Percentiles rank a stretch among this genome's conserved stretches.
Evolutionary conservation across 2,329 filamentous ascomycete species (phyloP).

Genomic region (Xylaria sp.): DNA sequence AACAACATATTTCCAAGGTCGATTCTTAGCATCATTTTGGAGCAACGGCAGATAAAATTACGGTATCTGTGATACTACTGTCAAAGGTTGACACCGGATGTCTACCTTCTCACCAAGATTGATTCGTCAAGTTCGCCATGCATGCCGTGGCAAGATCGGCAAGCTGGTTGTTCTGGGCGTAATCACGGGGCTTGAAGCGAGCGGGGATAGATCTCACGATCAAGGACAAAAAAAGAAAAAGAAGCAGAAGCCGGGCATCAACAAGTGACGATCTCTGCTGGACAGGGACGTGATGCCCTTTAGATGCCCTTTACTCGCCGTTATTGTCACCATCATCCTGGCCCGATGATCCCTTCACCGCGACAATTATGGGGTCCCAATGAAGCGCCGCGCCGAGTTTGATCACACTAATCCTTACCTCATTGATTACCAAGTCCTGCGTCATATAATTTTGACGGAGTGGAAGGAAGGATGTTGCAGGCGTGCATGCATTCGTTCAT

Average conservation of each 20-base stretch:
- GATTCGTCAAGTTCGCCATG: constrained; percentile 37
- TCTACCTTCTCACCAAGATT: constrained; percentile 42
- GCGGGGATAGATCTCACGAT: constrained; percentile 47
- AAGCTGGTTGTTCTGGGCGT: constrained; percentile 36
- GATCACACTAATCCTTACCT: constrained; percentile 20
- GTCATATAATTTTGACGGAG: constrained; percentile 21
- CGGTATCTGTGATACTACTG: constrained; percentile 45
- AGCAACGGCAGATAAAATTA: constrained; percentile 37
- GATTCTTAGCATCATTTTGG: constrained; percentile 44
- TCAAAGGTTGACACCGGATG: constrained; percentile 48
- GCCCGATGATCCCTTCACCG: constrained; percentile 31
- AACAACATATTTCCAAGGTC: constrained; percentile 40
- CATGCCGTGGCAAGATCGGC: constrained; percentile 47
- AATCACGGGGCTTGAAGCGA: constrained; percentile 44
- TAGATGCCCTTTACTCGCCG: constrained; percentile 48
- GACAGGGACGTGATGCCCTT: constrained; percentile 47
- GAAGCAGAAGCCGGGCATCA: constrained; percentile 46
- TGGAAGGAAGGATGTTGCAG: constrained; percentile 29
- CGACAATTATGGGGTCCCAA: constrained; percentile 36
- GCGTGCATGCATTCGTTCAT: constrained; percentile 18
- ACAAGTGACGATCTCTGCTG: constrained; percentile 44
- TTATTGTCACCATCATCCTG: constrained; percentile 41
- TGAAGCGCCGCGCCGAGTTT: constrained; percentile 48
- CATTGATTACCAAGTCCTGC: neutral
- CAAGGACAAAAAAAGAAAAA: constrained; percentile 10